Evolutionary conservation across 345 rosid genomes (phyloP).

Genomic region (Salix exigua): DNA sequence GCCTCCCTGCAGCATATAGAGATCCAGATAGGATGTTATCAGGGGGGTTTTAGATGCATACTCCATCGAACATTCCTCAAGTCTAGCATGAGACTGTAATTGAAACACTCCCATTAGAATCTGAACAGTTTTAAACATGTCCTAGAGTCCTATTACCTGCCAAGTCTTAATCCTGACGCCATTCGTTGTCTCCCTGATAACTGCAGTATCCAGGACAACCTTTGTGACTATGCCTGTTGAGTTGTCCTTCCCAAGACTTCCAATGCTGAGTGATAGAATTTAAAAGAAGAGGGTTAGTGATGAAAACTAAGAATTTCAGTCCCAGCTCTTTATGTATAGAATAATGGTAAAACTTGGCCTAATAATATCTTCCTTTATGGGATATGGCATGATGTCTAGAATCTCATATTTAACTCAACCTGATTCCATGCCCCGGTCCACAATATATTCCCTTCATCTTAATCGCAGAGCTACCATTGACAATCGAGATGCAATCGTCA

Average conservation of each 20-base stretch:
- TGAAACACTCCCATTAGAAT: background rate
- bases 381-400: background rate
- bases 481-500: conserved; percentile 88
- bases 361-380: background rate
- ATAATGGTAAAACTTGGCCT: background rate
- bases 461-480: conserved; percentile 66
- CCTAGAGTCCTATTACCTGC: conserved; percentile 66
- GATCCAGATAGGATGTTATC: background rate
- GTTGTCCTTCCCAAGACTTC: conserved; percentile 90
- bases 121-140: background rate
- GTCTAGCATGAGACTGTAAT: background rate
- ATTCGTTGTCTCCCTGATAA: conserved; percentile 66
- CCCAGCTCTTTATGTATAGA: background rate
- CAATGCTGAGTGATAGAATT: conserved; percentile 47
- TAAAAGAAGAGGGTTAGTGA: background rate
- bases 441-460: conserved; percentile 83
- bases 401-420: conserved; percentile 35
- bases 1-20: conserved; percentile 59
- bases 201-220: conserved; percentile 85
- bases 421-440: conserved; percentile 98
- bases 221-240: conserved; percentile 67
- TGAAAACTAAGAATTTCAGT: background rate
- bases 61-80: background rate
- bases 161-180: conserved; percentile 97
- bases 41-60: background rate